Base-by-base conservation (phyloP, 352 stramenopile genomes). In the Vaucheria bursata region DNA sequence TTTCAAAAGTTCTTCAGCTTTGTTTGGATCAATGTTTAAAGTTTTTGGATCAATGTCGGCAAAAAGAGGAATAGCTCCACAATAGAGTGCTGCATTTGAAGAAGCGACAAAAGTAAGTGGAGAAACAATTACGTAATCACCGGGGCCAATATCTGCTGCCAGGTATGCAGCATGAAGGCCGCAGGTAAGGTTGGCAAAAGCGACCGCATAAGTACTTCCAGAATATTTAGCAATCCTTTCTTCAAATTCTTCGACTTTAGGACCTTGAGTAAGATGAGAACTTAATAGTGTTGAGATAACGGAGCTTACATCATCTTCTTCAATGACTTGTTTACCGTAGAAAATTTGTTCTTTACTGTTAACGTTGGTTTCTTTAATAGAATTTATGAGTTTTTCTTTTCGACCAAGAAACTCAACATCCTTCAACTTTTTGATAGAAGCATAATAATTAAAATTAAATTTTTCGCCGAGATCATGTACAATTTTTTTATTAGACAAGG, bases 21-120 rank as follows among this genome's bases (percentile, higher is more conserved):
- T n/a, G n/a, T n/a, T n/a, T n/a, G n/a, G n/a, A n/a, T 59, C 45
- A 59, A 59, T 59, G 45, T 59, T 59, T 18, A 59, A 59, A 59
- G 45, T 59, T 25, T 18, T 59, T 25, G 45, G 45, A 59, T 59
- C 45, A 25, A 59, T 59, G 45, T 59, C 45, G 45, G 45, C 45
- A 59, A 59, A 59, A 59, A 59, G 12, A 18, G 45, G 45, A 18
- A 18, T 59, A 18, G 25, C 18, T 59, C 45, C 45, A 59, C 25
- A 18, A 25, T 59, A 25, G 45, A 25, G 12, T 18, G 25, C 12
- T 18, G 12, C 18, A 59, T 59, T 59, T 59, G 45, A 18, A 18
- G 45, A 59, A 59, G 45, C 45, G 12, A 59, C 18, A 25, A 59
- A 59, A 18, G 45, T 59, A 25, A 18, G 18, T 18, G 45, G 45